Evolutionary conservation across 1,284 basidiomycete species (phyloP), one percentile per base, ranked within the genome.

Genomic region (Ustilago bromivora): DNA sequence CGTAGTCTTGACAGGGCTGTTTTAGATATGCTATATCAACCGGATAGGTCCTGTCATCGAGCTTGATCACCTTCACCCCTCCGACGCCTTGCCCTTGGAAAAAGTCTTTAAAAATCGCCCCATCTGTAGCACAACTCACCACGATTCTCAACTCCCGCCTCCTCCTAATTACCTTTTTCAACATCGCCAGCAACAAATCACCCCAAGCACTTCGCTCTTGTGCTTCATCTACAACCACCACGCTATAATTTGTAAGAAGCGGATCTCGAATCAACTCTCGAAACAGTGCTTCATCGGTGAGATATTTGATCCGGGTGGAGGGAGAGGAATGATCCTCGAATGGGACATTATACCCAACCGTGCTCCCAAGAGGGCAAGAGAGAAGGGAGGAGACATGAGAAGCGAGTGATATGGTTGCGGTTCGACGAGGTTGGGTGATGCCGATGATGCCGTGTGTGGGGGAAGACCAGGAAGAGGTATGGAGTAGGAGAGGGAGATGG

Each of bases 41-140:
- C 0, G 87, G 86, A 63, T 79, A 87, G 38, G 81, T 76, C n/a
- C 82, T 69, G 0, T 87, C 87, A 49, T 88, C 82, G 11, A 88
- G 59, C 11, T 84, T 76, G 9, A 88, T 64, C 63, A 88, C 84
- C 5, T 81, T 76, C 3, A 82, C 84, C 12, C 43, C 60, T 38
- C n/a, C 35, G 7, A 31, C 36, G 46, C 31, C 57, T 11, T 64
- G 61, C 23, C 61, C 19, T 43, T 34, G 7, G 61, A 98, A 98
- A 86, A 96, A 98, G 61, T 96, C 92, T 46, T 92, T 87, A 80
- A 99, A 95, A 12, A 92, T 90, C 54, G 91, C 90, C 41, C 95
- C 96, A 85, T 98, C 96, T 23, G 96, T 99, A 1, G 97, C 97
- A 5, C 95, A 97, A 3, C 95, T 96, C 38, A 99, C 91, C 51